Base-by-base conservation (phyloP, 1,139 yeast genomes). In the Candida gigantensis region DNA sequence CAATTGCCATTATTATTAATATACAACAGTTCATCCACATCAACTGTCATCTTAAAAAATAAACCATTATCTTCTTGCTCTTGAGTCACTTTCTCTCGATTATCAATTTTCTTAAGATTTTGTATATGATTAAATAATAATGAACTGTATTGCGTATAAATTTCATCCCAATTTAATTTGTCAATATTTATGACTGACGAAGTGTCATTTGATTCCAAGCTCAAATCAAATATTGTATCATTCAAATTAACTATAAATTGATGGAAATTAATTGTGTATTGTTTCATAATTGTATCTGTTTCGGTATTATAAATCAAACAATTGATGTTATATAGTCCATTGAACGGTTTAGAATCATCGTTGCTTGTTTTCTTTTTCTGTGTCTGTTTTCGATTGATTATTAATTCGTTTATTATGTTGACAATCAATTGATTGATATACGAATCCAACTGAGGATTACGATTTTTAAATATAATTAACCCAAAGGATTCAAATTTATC, bases 391-490 rank as follows among this genome's bases (percentile, higher is more conserved):
- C 35, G 35, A 19, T 34, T 37, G 6, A 47, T 31, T 3, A 47
- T 39, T 18, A 47, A 26, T 27, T 41, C 40, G 16, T 39, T 35
- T 11, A 46, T 38, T 11, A 47, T 26, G 27, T 43, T 40, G 6
- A 35, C 15, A 13, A 62, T 51, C 12, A 69, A 51, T 4, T 57
- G 52, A 8, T 57, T 53, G 3, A 76, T 44, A 42, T 69, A 77
- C 9, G 53, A 44, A 27, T 59, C 56, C 12, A 77, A 62, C 5
- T 57, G 58, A 0, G 78, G 77, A 34, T 72, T 74, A 38, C 81
- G 50, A 38, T 67, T 65, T 34, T 61, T 59, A 42, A 57, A 53
- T 0, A 73, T 65, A 0, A 65, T 51, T 15, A 70, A 39, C 30
- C 71, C 68, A 44, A 74, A 74, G 5, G 77, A 61, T 23, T 56